Conservation (phyloP, 306 rosid species). For the Prunus armeniaca region DNA sequence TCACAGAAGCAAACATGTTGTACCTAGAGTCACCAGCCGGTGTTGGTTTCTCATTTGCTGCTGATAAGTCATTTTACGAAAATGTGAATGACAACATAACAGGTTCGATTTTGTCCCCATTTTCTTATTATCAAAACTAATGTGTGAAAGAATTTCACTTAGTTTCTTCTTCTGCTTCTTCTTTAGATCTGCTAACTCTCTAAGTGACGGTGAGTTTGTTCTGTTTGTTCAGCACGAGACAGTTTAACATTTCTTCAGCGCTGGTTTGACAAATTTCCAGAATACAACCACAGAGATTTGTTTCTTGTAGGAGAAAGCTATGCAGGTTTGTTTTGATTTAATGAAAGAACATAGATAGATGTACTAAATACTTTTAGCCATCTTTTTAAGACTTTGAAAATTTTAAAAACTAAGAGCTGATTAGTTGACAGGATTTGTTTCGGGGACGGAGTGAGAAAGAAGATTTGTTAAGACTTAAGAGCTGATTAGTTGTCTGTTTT, state of each 20-base stretch:
- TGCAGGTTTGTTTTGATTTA: conserved; percentile 24
- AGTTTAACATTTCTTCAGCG: conserved; percentile 27
- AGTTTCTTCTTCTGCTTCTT: too few species aligned
- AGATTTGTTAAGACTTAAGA: too few species aligned
- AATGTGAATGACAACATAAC: conserved; percentile 30
- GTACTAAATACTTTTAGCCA: not conserved
- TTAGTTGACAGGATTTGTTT: too few species aligned
- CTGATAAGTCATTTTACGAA: conserved; percentile 21
- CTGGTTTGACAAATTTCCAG: conserved; percentile 42
- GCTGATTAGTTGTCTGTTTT: too few species aligned
- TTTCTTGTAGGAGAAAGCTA: conserved; percentile 45
- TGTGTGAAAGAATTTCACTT: too few species aligned
- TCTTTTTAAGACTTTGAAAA: not conserved
- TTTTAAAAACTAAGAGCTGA: not conserved
- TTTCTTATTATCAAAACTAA: too few species aligned
- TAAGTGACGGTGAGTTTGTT: not conserved
- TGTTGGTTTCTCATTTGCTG: conserved; percentile 47
- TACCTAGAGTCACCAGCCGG: conserved; percentile 50
- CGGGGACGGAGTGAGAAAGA: too few species aligned
- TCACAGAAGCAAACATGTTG: conserved; percentile 37
- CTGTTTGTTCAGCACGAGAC: conserved; percentile 31
- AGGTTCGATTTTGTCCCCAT: conserved; percentile 11
- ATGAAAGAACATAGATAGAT: not conserved
- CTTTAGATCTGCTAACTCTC: not conserved
- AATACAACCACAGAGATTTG: conserved; percentile 28